Evolutionary conservation across 306 rosid species (phyloP).

Genomic region (Phaseolus lunatus): DNA sequence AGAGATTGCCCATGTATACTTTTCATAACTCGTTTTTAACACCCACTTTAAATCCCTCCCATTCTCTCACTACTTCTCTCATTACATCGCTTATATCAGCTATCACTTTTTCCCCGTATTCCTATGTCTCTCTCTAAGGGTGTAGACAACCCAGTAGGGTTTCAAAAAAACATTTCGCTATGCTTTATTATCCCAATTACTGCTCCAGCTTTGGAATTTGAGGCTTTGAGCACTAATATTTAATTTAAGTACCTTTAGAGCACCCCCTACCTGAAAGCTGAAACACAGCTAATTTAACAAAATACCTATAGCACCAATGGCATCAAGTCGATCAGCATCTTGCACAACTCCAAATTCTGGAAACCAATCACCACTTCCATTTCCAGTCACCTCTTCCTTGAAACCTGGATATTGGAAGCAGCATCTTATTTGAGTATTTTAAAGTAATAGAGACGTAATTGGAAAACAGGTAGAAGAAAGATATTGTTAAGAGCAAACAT

Average conservation of each 20-base stretch:
- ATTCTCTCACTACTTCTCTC: neutral
- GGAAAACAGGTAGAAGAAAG: neutral
- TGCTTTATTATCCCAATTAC: neutral
- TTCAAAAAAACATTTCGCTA: neutral
- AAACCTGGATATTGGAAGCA: conserved; percentile 64
- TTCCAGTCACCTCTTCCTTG: conserved; percentile 82
- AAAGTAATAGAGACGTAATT: conserved; percentile 1
- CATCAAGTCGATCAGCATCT: conserved; percentile 97
- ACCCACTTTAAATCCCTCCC: neutral
- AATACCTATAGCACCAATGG: conserved; percentile 96
- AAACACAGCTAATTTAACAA: conserved; percentile 2
- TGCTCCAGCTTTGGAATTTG: neutral
- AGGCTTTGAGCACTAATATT: conserved; percentile 1
- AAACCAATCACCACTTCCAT: conserved; percentile 52
- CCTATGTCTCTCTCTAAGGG: neutral
- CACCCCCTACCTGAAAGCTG: neutral
- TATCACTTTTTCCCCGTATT: neutral
- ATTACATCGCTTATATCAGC: neutral
- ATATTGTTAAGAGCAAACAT: conserved; percentile 2
- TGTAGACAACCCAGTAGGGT: neutral
- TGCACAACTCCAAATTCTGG: conserved; percentile 86
- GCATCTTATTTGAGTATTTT: conserved; percentile 9
- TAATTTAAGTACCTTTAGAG: neutral
- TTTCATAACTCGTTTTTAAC: neutral
- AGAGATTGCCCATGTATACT: neutral